Evolutionary conservation across 192 early-diverging fungal genomes (phyloP), one percentile per base, ranked within the genome.

Genomic region (Dissophora ornata): DNA sequence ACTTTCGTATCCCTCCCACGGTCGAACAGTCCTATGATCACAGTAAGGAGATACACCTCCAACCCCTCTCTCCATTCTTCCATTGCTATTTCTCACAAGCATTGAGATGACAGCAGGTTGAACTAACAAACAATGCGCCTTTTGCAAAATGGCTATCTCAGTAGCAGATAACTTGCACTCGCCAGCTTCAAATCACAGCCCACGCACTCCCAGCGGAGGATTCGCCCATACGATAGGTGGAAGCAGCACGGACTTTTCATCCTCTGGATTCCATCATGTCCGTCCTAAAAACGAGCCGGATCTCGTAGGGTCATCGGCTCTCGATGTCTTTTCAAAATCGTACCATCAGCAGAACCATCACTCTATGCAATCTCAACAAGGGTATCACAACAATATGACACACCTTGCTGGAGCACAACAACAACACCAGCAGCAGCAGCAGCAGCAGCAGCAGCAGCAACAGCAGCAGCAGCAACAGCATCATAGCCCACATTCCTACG

Each of bases 1-100:
- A 88, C 67, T 88, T 88, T 62, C 66, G 86, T 15, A 85, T 88
- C 65, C 85, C 85, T 34, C 85, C 83, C 8, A 44, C 55, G 1
- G 69, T 81, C n/a, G 80, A 81, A 34, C 61, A 61, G 44, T 50
- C 56, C 18, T 82, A 73, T 52, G 75, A 79, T 19, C 33, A 70
- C 44, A 12, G 65, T 77, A 77, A 62, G 65, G 38, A 19, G 26
- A 33, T 29, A 16, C 48, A 18, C 32, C 32, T 55, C 19, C 3
- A 19, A 33, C 19, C 2, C 22, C 22, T 29, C 45, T 48, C 28
- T 28, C 25, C 33, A 34, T 11, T 6, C 22, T 18, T 60, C 2
- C 11, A 18, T 36, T 28, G 25, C 3, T 55, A 1, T 9, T 36
- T 34, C 22, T 29, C 16, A 33, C 28, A 33, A 5, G 36, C 12